Evolutionary conservation across 768 basidiomycete species (phyloP), one percentile per base, ranked within the genome.

Genomic region (Serendipita vermifera): DNA sequence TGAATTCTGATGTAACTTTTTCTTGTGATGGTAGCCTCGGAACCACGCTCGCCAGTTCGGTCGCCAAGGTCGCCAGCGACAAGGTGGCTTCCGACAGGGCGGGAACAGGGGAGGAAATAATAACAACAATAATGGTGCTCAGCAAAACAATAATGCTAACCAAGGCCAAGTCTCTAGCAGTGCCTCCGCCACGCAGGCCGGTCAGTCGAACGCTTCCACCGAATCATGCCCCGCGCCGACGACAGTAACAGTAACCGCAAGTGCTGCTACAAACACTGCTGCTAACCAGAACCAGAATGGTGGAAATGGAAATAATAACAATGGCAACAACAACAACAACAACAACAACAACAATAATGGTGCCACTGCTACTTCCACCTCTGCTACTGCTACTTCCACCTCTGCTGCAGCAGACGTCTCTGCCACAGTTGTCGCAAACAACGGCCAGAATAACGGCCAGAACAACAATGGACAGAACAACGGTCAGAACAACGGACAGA

Each of bases 291-390:
- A 43, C 26, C 41, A 22, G 11, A 11, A 15, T 13, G 41, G 14
- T 22, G 24, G 26, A 11, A 26, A 11, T 43, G 15, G 13, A 11
- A 43, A 43, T 26, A 13, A 26, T 14, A 57, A 56, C 20, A 55
- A 17, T 27, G 27, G 24, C 3, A 56, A 53, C 55, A 41, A 14
- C 20, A 41, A 15, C 22, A 54, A 17, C 53, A 33, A 39, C 13
- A 56, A 56, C 38, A 15, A 24, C 46, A 51, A 51, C 31, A 51
- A 51, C 22, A 51, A 51, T 29, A 51, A 51, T n/a, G 35, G 35
- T 36, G 35, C 35, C n/a, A 36, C 35, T 9, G 9, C 9, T 9
- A 36, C 35, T 9, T 9, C 35, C 35, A 9, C 35, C n/a, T 9
- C 35, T 9, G 35, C 35, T 36, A n/a, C 35, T 9, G 35, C 35